Base-by-base conservation (phyloP, 2,329 filamentous ascomycete genomes). In the Neonectria magnoliae region DNA sequence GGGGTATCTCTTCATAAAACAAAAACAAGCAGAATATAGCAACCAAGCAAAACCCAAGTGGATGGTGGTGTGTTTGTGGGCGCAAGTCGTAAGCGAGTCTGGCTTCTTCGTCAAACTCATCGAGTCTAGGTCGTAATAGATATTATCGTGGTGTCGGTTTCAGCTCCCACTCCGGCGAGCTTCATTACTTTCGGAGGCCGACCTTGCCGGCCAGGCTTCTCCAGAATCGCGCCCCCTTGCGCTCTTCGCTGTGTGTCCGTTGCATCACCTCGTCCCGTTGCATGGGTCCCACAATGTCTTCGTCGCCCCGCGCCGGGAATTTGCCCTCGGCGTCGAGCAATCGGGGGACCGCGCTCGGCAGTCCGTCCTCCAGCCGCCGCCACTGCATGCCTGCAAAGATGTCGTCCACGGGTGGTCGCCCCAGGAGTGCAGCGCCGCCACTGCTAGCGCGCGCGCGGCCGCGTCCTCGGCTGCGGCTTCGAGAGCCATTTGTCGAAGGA, bases 251-350 rank as follows among this genome's bases (percentile, higher is more conserved):
- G 51, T 76, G 76, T 14, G 80, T 78, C 51, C 83, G 80, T 31
- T 79, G 77, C 85, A 88, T 88, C 67, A 83, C 80, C 42, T 82
- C 81, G 69, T 87, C 85, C 13, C 87, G 86, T 71, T 89, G 88
- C 94, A 98, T 97, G 7, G 94, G 94, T 1, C 94, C 94, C 48
- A 98, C 93, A 76, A 98, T 97, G 78, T 97, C 94, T 72, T 94
- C 91, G 73, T 97, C 94, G 57, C 94, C 94, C 33, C 95, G 87
- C 71, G 91, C 89, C 25, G 94, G 94, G 74, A 97, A 98, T 78
- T 98, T 97, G 75, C 92, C 91, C 67, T 91, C 86, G 75, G 90
- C 84, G 75, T 92, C 89, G 67, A 90, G 83, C 71, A 94, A 87
- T 27, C 87, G 85, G 0, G 91, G 91, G 68, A 94, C 88, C 61